Conservation (phyloP, 2,329 filamentous ascomycete species). For the Cercospora zeina region DNA sequence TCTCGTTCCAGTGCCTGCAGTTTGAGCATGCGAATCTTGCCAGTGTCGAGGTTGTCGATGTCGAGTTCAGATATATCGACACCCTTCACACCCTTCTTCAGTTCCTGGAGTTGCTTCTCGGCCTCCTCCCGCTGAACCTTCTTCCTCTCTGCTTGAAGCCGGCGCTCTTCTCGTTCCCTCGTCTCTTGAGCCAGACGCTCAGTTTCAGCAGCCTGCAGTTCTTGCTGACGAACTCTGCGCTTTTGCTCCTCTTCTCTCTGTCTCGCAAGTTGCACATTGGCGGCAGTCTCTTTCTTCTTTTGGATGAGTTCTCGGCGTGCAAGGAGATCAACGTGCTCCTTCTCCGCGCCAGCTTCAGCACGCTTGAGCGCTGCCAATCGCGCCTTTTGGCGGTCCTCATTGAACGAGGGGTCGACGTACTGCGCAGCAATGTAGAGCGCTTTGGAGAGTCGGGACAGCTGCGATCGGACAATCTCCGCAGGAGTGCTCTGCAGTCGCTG, state of each 20-base stretch:
- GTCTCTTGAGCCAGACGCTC: slow-evolving; percentile 89
- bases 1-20: slow-evolving; percentile 93
- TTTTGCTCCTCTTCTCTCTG: slow-evolving; percentile 90
- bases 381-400: slow-evolving; percentile 74
- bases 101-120: slow-evolving; percentile 89
- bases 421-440: slow-evolving; percentile 90
- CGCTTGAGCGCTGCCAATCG: slow-evolving; percentile 78
- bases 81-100: slow-evolving; percentile 82
- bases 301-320: slow-evolving; percentile 87
- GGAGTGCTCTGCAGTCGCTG: slow-evolving; percentile 97
- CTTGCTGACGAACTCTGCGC: slow-evolving; percentile 82
- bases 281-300: slow-evolving; percentile 95
- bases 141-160: slow-evolving; percentile 82
- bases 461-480: slow-evolving; percentile 93
- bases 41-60: slow-evolving; percentile 62
- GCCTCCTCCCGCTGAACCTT: slow-evolving; percentile 58
- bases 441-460: slow-evolving; percentile 87
- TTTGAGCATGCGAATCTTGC: slow-evolving; percentile 86
- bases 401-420: slow-evolving; percentile 90
- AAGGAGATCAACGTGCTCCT: slow-evolving; percentile 84
- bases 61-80: slow-evolving; percentile 88
- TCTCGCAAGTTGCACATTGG: slow-evolving; percentile 79
- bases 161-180: slow-evolving; percentile 82
- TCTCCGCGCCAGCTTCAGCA: slow-evolving; percentile 81
- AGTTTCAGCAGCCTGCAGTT: slow-evolving; percentile 85